Percentiles rank a stretch among this genome's conserved stretches.
These are phyloP conservation scores for Elaeis oleifera DNA, from an alignment of 202 grass and related monocot genomes.

Conservation along the genomic window DNA sequence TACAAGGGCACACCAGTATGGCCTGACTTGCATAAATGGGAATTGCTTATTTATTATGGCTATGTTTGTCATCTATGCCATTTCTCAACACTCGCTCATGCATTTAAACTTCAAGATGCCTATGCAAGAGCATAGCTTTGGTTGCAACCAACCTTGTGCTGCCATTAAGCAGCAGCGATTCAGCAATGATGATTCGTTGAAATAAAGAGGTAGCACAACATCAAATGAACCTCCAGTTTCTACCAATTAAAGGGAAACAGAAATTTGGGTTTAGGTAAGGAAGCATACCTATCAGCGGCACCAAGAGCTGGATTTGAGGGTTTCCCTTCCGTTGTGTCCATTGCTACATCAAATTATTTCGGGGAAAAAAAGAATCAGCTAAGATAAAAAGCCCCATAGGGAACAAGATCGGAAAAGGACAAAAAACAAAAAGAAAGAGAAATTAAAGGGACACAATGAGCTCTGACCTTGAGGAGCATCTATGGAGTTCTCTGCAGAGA, in stretches of 20 bases:
- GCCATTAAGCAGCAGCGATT: too few species aligned
- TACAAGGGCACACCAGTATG: too few species aligned
- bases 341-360: not conserved
- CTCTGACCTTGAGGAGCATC: not conserved
- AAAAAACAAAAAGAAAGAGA: not conserved
- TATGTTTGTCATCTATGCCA: too few species aligned
- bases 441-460: not conserved
- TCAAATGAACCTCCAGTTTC: not conserved
- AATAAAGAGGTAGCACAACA: not conserved
- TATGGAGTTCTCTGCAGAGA: not conserved
- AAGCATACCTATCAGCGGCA: not conserved
- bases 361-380: not conserved
- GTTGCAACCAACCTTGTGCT: too few species aligned
- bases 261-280: not conserved
- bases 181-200: too few species aligned
- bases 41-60: too few species aligned
- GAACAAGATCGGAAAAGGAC: too few species aligned
- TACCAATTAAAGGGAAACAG: not conserved
- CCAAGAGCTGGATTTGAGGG: not conserved
- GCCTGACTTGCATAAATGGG: too few species aligned
- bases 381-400: not conserved
- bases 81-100: too few species aligned
- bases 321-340: slow-evolving; percentile 1
- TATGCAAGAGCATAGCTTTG: too few species aligned
- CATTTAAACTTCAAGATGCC: too few species aligned